Evolutionary conservation across 1,284 basidiomycete genomes (phyloP).

Genomic region (Filobasidium uniguttulatum): DNA sequence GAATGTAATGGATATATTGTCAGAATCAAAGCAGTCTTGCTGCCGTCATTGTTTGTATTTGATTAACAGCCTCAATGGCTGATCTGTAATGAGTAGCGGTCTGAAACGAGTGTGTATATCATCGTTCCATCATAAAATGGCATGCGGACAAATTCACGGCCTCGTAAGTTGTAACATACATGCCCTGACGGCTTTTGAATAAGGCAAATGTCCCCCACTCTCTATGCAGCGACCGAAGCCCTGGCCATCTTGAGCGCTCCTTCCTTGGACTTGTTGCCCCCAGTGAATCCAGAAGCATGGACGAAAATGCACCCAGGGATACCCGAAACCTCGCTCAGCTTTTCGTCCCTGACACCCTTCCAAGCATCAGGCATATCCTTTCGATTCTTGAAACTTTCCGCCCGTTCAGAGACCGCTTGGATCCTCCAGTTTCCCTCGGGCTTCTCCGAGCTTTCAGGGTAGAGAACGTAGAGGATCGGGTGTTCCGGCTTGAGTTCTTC

Average conservation of each 20-base stretch:
- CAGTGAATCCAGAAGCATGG: conserved; percentile 92
- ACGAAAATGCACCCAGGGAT: conserved; percentile 80
- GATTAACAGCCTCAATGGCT: too few species aligned
- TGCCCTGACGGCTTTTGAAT: too few species aligned
- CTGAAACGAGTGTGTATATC: too few species aligned
- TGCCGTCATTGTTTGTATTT: too few species aligned
- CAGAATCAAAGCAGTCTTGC: too few species aligned
- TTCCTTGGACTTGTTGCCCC: conserved; percentile 82
- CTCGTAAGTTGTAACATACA: too few species aligned
- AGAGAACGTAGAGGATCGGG: conserved; percentile 61
- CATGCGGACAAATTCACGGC: too few species aligned
- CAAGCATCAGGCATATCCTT: conserved; percentile 86
- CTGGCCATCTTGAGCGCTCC: conserved; percentile 72
- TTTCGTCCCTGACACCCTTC: conserved; percentile 80
- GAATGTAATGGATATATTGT: too few species aligned
- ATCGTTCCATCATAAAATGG: too few species aligned
- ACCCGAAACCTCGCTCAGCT: conserved; percentile 57
- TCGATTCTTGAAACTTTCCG: conserved; percentile 77
- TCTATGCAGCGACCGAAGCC: conserved; percentile 40
- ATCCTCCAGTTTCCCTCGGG: conserved; percentile 62
- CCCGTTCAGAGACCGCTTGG: conserved; percentile 72
- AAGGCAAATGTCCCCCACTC: background rate
- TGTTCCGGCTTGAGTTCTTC: conserved; percentile 21
- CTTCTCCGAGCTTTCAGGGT: conserved; percentile 59
- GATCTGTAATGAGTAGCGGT: too few species aligned